Conservation (phyloP, 768 basidiomycete species). For the Amanita inopinata region DNA sequence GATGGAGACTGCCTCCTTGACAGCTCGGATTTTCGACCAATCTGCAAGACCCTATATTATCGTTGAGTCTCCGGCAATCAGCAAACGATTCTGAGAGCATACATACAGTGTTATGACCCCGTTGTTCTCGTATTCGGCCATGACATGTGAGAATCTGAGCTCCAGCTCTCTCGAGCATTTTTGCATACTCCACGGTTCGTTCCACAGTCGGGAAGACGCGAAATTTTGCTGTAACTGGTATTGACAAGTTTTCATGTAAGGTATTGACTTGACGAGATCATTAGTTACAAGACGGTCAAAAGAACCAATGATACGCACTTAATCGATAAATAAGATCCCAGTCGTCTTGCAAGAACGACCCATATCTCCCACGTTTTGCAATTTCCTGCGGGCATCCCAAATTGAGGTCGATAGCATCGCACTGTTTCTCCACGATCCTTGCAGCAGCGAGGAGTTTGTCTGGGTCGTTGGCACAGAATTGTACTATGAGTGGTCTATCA, state of each 20-base stretch:
- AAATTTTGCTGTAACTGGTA: conserved; percentile 98
- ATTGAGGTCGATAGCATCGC: conserved; percentile 94
- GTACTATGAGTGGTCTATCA: conserved; percentile 83
- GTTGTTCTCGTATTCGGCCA: conserved; percentile 84
- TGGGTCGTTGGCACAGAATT: conserved; percentile 91
- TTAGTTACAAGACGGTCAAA: not conserved
- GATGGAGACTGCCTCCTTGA: conserved; percentile 81
- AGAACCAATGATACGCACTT: conserved; percentile 34
- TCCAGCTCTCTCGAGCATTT: conserved; percentile 92
- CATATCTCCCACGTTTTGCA: conserved; percentile 78
- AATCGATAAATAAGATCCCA: conserved; percentile 83
- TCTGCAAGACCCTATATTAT: conserved; percentile 69
- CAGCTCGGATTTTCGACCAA: conserved; percentile 83
- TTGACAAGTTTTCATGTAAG: conserved; percentile 69
- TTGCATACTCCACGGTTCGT: conserved; percentile 88
- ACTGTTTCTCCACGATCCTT: conserved; percentile 60
- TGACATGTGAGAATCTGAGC: conserved; percentile 95
- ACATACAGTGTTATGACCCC: conserved; percentile 69
- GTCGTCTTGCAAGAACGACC: conserved; percentile 88
- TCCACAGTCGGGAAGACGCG: conserved; percentile 79
- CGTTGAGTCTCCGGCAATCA: not conserved
- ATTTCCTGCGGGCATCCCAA: conserved; percentile 95
- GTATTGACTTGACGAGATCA: conserved; percentile 55
- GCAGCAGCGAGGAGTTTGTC: conserved; percentile 73
- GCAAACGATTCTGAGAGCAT: not conserved